These are phyloP conservation scores for Globisporangium echinulatum DNA, from an alignment of 352 stramenopile species.

Conservation along the genomic window DNA sequence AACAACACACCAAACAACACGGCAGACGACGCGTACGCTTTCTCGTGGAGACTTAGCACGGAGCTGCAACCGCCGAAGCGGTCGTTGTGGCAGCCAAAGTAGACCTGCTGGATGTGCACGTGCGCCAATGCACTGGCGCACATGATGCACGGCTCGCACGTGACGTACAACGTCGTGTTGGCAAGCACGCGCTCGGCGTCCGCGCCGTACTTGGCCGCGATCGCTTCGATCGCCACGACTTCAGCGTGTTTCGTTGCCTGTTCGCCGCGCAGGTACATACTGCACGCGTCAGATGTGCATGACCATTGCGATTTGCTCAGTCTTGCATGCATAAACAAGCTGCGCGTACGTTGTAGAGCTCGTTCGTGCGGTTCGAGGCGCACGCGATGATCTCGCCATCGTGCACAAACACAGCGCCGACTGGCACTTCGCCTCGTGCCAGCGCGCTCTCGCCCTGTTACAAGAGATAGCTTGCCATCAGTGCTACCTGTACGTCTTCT, in stretches of 20 bases:
- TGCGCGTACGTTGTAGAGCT: constrained; percentile 66
- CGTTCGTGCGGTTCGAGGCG: constrained; percentile 85
- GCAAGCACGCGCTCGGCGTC: constrained; percentile 38
- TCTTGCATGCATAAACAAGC: not conserved
- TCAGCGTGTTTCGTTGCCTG: constrained; percentile 89
- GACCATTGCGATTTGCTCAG: not conserved
- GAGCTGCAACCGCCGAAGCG: constrained; percentile 91
- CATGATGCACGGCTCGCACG: constrained; percentile 94
- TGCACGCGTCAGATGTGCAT: not conserved
- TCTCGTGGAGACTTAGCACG: constrained; percentile 79
- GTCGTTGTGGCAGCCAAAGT: constrained; percentile 91
- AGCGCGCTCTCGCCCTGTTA: constrained; percentile 72
- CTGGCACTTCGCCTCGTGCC: constrained; percentile 79
- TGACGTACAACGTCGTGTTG: constrained; percentile 80
- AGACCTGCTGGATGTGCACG: constrained; percentile 66
- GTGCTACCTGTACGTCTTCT: not conserved
- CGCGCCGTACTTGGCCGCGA: constrained; percentile 41
- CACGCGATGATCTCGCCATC: constrained; percentile 64
- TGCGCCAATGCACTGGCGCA: constrained; percentile 84
- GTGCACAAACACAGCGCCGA: constrained; percentile 90
- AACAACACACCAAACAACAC: too few species aligned
- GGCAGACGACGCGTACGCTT: constrained; percentile 19
- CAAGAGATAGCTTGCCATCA: not conserved
- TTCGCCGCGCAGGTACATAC: not conserved
- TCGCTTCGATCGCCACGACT: constrained; percentile 85